phyloP scores from a whole-genome alignment of 371 early-diverging fungal genomes.

The Saksenaea vasiformis region DNA sequence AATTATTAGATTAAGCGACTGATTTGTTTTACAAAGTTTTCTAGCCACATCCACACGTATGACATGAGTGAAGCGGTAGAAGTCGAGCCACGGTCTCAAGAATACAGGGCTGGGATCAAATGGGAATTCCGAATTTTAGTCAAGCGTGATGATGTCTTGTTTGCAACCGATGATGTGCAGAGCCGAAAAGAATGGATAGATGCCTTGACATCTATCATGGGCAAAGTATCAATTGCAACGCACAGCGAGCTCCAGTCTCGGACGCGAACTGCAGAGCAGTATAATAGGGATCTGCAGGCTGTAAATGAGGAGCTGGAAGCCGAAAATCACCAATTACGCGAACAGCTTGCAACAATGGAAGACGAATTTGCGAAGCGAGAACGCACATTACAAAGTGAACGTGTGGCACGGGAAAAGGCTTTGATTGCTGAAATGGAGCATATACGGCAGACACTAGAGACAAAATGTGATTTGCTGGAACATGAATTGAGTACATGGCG shows the following conservation, averaged over 20 bases:
- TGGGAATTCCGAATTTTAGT: constrained; percentile 52
- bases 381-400: constrained; percentile 8
- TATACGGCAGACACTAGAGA: constrained; percentile 23
- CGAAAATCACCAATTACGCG: constrained; percentile 30
- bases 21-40: constrained; percentile 24
- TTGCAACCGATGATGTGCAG: constrained; percentile 48
- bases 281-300: constrained; percentile 38
- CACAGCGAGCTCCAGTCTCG: constrained; percentile 49
- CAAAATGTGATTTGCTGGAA: constrained; percentile 32
- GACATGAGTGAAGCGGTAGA: constrained; percentile 57
- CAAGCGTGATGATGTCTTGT: constrained; percentile 42
- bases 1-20: background rate
- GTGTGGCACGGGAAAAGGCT: constrained; percentile 16
- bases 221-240: constrained; percentile 50
- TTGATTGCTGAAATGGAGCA: constrained; percentile 22
- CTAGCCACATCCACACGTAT: constrained; percentile 49
- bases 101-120: constrained; percentile 44
- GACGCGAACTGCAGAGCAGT: constrained; percentile 36
- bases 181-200: constrained; percentile 50
- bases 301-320: constrained; percentile 30
- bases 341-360: constrained; percentile 26
- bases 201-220: constrained; percentile 52
- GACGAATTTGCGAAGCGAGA: constrained; percentile 21
- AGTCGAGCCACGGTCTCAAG: constrained; percentile 46
- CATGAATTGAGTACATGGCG: constrained; percentile 21